Percentiles rank a stretch among this genome's conserved stretches.
Conservation (phyloP, 2,329 filamentous ascomycete genomes). For the Claviceps maximensis region DNA sequence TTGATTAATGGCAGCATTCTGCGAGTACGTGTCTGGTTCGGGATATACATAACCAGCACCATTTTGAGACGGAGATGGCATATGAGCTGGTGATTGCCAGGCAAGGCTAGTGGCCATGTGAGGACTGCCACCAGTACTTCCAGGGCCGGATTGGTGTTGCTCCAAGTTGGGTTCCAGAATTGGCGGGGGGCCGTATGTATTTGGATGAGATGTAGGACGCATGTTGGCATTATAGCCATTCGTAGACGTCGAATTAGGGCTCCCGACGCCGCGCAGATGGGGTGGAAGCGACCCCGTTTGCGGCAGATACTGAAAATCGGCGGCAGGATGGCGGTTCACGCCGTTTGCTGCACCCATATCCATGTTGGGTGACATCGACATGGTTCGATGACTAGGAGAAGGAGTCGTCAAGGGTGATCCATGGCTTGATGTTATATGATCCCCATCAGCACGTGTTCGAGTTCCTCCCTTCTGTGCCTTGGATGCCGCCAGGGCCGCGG, state of each 20-base stretch:
- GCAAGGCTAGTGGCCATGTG: slow-evolving; percentile 62
- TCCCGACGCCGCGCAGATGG: slow-evolving; percentile 66
- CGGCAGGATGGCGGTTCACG: slow-evolving; percentile 45
- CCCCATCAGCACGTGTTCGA: slow-evolving; percentile 53
- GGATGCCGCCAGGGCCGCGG: slow-evolving; percentile 60
- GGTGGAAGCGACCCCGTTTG: slow-evolving; percentile 66
- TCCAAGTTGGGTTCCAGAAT: slow-evolving; percentile 78
- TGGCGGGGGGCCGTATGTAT: slow-evolving; percentile 66
- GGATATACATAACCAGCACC: slow-evolving; percentile 63
- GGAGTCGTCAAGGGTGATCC: slow-evolving; percentile 67
- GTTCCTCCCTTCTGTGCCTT: slow-evolving; percentile 24
- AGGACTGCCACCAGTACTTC: slow-evolving; percentile 69
- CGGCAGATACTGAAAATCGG: slow-evolving; percentile 59
- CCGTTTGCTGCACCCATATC: slow-evolving; percentile 56
- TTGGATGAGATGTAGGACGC: slow-evolving; percentile 76
- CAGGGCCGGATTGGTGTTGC: slow-evolving; percentile 51
- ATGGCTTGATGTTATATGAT: slow-evolving; percentile 51
- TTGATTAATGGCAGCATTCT: slow-evolving; percentile 45
- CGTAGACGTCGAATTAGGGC: slow-evolving; percentile 55
- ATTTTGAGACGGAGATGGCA: slow-evolving; percentile 55
- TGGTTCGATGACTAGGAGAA: slow-evolving; percentile 64
- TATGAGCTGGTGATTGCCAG: slow-evolving; percentile 77
- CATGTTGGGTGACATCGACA: slow-evolving; percentile 67
- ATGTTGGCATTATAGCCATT: slow-evolving; percentile 36
- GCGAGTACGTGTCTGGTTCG: slow-evolving; percentile 63